Base-by-base conservation (phyloP, 2,329 filamentous ascomycete species). In the Chaetomiaceae sp. region DNA sequence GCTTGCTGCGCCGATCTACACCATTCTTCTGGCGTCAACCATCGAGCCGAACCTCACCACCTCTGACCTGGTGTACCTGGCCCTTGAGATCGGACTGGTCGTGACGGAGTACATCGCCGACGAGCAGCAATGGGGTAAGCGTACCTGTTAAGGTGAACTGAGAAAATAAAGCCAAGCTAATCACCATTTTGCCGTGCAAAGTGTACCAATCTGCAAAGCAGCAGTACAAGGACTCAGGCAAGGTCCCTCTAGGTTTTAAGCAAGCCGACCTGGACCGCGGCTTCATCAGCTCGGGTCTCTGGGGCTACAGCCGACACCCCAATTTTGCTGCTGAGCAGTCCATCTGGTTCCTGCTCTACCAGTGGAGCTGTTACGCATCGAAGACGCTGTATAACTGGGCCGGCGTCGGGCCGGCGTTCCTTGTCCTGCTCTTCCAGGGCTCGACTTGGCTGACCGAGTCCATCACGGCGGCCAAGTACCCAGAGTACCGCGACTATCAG, bases 281-380 rank as follows among this genome's bases (percentile, higher is more conserved):
- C 37, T 99, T 99, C 70, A 77, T 87, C 57, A 86, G 88, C 8
- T 82, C 77, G 4, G 93, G 93, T 0, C 74, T 99, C 7, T 99
- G 88, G 85, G 85, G 83, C 0, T 90, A 85, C 73, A 92, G 86
- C 60, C 81, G 93, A 40, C 95, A 99, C 67, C 93, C 93, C 42
- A 99, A 99, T 68, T 99, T 97, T 64, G 82, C 87, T 5, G 89
- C 88, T 5, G 93, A 99, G 70, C 93, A 97, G 70, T 75, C 83
- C 25, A 83, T 97, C 61, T 99, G 93, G 93, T 76, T 95, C 48
- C 73, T 83, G 8, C 70, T 97, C 46, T 97, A 97, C 68, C 81
- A 89, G 63, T 99, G 92, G 93, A 82, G 80, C 58, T 92, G 87
- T 68, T 86, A 82, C 65, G 79, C 83, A 48, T 87, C 85, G 27